Evolutionary conservation across 805 yeast species (phyloP), one percentile per base, ranked within the genome.

Genomic region (Kregervanrija delftensis): DNA sequence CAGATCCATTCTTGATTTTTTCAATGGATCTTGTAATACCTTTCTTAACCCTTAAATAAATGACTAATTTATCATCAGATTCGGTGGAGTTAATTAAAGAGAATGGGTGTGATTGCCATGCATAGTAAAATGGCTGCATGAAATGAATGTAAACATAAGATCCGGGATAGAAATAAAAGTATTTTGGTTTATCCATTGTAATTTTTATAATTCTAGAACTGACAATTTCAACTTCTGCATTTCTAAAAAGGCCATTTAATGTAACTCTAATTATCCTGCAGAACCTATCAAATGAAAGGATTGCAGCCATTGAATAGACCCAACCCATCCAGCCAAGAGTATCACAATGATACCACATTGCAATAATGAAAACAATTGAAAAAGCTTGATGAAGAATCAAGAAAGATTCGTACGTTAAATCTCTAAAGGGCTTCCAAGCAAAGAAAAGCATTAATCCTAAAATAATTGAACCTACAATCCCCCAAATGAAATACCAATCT

Each of bases 121-220:
- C 22, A 52, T 73, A 71, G 39, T 69, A 63, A 32, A 67, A 60
- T 11, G 75, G 67, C 37, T 70, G 61, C 43, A 77, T 47, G 55
- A 81, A 76, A 60, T 79, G 76, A 32, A 83, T 55, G 55, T 66
- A 83, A 2, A 73, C 75, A 57, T 67, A 76, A 12, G 73, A 63
- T 12, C 86, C 83, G 1, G 86, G 81, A 47, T 57, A 67, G 33
- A 45, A 59, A 2, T 15, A 36, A 31, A 52, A 37, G 2, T 43
- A 38, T 30, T 42, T 43, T 8, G 63, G 61, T 35, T 55, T 54
- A 15, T 39, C 37, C 30, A 59, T 35, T 33, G 40, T 46, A 36
- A 58, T n/a, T 40, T 51, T 52, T 15, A 57, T 35, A 13, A 57
- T 46, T 35, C 47, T 43, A 4, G 47, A 45, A 30, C 40, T 45